Evolutionary conservation across 2,329 filamentous ascomycete species (phyloP).

Genomic region (Lasiodiplodia gonubiensis): DNA sequence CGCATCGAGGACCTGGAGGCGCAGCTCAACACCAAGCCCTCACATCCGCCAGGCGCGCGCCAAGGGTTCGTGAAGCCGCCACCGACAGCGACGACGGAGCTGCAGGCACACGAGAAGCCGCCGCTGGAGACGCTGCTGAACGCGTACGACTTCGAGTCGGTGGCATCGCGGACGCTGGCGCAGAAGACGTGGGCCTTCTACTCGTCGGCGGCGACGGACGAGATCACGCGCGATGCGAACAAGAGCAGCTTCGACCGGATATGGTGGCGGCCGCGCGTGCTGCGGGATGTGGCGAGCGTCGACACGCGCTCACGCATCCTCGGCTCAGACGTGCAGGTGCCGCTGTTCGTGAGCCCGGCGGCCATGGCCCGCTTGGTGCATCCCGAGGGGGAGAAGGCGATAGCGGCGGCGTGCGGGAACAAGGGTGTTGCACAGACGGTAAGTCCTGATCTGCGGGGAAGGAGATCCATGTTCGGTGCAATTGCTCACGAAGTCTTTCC

Average conservation of each 20-base stretch:
- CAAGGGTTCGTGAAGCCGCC: conserved; percentile 39
- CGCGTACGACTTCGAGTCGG: conserved; percentile 53
- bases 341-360: conserved; percentile 45
- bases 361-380: conserved; percentile 46
- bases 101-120: conserved; percentile 47
- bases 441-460: neutral
- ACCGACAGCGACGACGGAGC: conserved; percentile 38
- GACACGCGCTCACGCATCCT: conserved; percentile 43
- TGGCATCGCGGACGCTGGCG: conserved; percentile 44
- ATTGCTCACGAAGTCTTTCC: neutral
- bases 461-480: neutral
- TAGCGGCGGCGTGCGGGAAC: conserved; percentile 38
- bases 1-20: conserved; percentile 25
- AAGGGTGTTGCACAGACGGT: conserved; percentile 41
- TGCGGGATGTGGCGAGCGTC: conserved; percentile 48
- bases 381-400: conserved; percentile 46
- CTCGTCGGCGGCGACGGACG: conserved; percentile 58
- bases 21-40: conserved; percentile 32
- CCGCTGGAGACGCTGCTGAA: conserved; percentile 55
- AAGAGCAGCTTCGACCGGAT: conserved; percentile 52
- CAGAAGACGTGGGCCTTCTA: conserved; percentile 55
- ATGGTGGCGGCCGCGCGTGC: conserved; percentile 54
- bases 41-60: conserved; percentile 10
- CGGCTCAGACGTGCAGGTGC: conserved; percentile 39
- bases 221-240: conserved; percentile 54